These are phyloP conservation scores for Puccinia triticina DNA, from an alignment of 1,284 basidiomycete genomes.

Conservation along the genomic window DNA sequence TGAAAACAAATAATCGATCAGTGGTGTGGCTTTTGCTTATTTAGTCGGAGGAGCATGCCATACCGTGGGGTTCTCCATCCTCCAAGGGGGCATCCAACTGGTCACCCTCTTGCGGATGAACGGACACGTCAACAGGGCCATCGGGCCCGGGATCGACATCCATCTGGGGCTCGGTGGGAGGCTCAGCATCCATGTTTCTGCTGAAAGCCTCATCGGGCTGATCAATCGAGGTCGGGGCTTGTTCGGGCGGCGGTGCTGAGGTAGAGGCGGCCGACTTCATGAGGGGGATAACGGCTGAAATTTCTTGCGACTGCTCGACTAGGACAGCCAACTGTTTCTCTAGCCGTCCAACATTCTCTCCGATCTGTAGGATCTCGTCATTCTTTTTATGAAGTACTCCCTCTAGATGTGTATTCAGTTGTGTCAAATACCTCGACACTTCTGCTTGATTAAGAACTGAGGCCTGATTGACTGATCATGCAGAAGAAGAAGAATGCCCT, in stretches of 20 bases:
- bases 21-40: neutral
- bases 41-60: neutral
- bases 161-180: neutral
- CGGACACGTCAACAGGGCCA: slow-evolving; percentile 33
- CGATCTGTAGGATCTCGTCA: slow-evolving; percentile 48
- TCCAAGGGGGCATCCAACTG: slow-evolving; percentile 2
- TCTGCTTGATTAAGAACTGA: slow-evolving; percentile 48
- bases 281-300: slow-evolving; percentile 32
- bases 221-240: slow-evolving; percentile 36
- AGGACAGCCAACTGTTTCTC: slow-evolving; percentile 43
- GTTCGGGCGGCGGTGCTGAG: slow-evolving; percentile 29
- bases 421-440: slow-evolving; percentile 48
- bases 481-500: neutral
- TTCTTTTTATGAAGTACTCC: slow-evolving; percentile 46
- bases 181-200: neutral
- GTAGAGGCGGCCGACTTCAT: neutral
- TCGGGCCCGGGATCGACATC: neutral
- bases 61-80: slow-evolving; percentile 30
- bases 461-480: slow-evolving; percentile 46
- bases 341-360: slow-evolving; percentile 33
- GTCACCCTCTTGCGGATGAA: slow-evolving; percentile 20
- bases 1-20: neutral
- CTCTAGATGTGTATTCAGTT: slow-evolving; percentile 50
- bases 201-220: neutral
- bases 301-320: slow-evolving; percentile 44